Conservation (phyloP, 345 rosid species). For the Salix arbutifolia region DNA sequence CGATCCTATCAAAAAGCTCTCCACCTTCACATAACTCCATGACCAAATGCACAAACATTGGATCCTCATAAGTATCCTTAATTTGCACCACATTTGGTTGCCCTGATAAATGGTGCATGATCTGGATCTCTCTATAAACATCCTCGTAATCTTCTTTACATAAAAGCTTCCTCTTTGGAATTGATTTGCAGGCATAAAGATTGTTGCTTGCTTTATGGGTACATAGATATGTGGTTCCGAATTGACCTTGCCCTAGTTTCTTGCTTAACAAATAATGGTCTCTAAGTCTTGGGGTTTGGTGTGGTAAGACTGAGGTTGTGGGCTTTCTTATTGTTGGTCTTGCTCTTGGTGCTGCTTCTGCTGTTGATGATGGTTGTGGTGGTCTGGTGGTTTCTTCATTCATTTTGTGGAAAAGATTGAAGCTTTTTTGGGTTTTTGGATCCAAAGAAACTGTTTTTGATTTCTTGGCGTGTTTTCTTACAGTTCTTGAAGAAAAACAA, state of each 20-base stretch:
- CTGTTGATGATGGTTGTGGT: background rate
- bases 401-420: background rate
- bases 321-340: slow-evolving; percentile 33
- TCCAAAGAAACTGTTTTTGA: background rate
- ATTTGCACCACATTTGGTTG: slow-evolving; percentile 78
- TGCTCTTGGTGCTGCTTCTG: slow-evolving; percentile 14
- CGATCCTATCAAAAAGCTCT: slow-evolving; percentile 91
- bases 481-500: background rate
- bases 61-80: slow-evolving; percentile 85
- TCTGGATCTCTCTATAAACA: slow-evolving; percentile 97
- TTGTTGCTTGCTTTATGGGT: slow-evolving; percentile 51
- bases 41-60: slow-evolving; percentile 85
- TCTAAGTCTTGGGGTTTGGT: slow-evolving; percentile 72
- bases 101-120: slow-evolving; percentile 94
- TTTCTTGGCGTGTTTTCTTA: background rate
- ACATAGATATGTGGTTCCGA: slow-evolving; percentile 82
- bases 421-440: background rate
- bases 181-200: slow-evolving; percentile 82
- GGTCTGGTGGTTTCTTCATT: background rate
- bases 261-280: slow-evolving; percentile 78
- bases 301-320: slow-evolving; percentile 59
- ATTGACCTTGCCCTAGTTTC: slow-evolving; percentile 93
- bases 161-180: slow-evolving; percentile 81
- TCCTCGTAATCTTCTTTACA: slow-evolving; percentile 95
- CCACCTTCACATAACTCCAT: slow-evolving; percentile 98